phyloP scores from a whole-genome alignment of 1,284 basidiomycete species.

The Trametes versicolor region DNA sequence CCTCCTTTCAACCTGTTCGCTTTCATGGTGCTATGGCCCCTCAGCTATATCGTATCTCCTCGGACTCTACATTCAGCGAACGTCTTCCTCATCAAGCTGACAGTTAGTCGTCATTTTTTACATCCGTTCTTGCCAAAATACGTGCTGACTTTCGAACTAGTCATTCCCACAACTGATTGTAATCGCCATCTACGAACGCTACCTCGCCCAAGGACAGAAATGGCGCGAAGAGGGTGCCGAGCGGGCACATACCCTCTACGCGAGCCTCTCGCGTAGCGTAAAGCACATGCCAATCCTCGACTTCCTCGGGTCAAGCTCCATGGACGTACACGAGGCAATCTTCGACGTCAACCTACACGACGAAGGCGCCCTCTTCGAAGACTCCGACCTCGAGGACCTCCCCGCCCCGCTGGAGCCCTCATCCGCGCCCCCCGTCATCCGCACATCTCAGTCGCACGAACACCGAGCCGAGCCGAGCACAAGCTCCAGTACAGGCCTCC shows the following conservation, averaged over 20 bases:
- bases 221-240: slow-evolving; percentile 60
- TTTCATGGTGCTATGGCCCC: slow-evolving; percentile 79
- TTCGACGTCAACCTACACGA: slow-evolving; percentile 74
- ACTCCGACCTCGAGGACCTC: slow-evolving; percentile 56
- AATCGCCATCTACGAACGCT: slow-evolving; percentile 86
- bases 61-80: slow-evolving; percentile 82
- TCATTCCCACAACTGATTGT: slow-evolving; percentile 82
- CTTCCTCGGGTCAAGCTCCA: slow-evolving; percentile 70
- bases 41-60: slow-evolving; percentile 77
- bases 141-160: slow-evolving; percentile 43
- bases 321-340: slow-evolving; percentile 77
- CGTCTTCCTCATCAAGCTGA: slow-evolving; percentile 84
- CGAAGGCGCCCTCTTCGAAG: slow-evolving; percentile 48
- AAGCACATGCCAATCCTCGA: slow-evolving; percentile 79
- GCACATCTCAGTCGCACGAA: slow-evolving; percentile 55
- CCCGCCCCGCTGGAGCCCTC: slow-evolving; percentile 11
- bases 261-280: slow-evolving; percentile 72
- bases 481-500: slow-evolving; percentile 10
- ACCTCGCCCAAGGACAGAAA: slow-evolving; percentile 59
- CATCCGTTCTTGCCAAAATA: background rate
- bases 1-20: slow-evolving; percentile 88
- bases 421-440: slow-evolving; percentile 37
- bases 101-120: slow-evolving; percentile 54
- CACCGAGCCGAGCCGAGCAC: slow-evolving; percentile 37
- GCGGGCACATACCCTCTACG: slow-evolving; percentile 65